Conservation (phyloP, 495 filamentous ascomycete genomes). For the Barbatosphaeria neglecta region DNA sequence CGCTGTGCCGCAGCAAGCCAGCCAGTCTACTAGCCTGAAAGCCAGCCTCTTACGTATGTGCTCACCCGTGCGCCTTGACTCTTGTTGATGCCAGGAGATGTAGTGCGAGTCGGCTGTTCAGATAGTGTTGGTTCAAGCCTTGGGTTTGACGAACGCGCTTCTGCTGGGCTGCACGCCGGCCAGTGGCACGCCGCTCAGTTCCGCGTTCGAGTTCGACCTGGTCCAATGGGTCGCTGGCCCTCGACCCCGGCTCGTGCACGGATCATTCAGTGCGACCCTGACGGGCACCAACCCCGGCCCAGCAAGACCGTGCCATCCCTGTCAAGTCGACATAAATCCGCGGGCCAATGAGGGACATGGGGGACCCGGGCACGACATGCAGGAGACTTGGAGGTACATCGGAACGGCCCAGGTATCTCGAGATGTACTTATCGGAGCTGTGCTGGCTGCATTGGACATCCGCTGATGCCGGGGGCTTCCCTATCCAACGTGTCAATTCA, state of each 20-base stretch:
- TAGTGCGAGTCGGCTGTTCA: no score
- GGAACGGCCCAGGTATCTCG: not conserved
- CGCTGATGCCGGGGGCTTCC: not conserved
- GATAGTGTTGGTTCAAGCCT: no score
- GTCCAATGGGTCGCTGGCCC: not conserved
- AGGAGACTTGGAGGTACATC: not conserved
- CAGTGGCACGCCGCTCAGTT: no score
- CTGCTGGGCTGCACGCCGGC: no score
- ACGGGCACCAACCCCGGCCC: not conserved
- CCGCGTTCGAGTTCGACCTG: not conserved
- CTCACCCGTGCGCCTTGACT: no score
- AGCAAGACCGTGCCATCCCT: not conserved
- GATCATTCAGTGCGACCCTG: not conserved
- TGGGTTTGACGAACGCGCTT: no score
- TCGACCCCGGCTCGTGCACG: not conserved
- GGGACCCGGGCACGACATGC: not conserved
- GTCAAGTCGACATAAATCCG: not conserved
- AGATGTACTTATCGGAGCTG: not conserved
- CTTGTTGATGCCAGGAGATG: no score
- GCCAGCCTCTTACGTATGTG: no score
- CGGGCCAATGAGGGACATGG: not conserved
- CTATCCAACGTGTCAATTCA: not conserved
- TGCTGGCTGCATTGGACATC: not conserved
- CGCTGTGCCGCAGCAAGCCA: no score
- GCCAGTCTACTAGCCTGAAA: no score